phyloP scores from a whole-genome alignment of 169 alveolate genomes.

The Eimeria brunetti region DNA sequence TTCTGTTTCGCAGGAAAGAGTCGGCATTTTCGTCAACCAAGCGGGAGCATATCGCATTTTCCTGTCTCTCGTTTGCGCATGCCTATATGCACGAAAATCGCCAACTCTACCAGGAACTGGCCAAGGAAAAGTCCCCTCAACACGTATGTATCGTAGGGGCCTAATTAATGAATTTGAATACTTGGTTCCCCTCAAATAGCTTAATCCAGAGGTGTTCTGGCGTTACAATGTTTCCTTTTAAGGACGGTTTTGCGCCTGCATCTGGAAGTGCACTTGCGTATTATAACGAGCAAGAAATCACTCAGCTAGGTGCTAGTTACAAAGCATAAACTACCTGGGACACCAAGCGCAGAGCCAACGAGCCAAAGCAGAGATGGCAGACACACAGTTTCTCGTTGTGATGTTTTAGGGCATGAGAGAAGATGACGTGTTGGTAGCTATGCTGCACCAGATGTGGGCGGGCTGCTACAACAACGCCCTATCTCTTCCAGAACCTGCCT shows the following conservation, averaged over 20 bases:
- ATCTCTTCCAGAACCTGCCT: constrained; percentile 18
- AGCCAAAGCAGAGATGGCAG: not conserved
- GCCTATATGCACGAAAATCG: constrained; percentile 13
- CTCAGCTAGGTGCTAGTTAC: not conserved
- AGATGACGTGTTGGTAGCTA: constrained; percentile 28
- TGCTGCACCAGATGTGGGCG: constrained; percentile 51
- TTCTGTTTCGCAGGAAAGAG: constrained; percentile 7
- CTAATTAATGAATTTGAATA: not conserved
- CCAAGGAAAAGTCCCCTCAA: constrained; percentile 25
- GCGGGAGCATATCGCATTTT: not conserved
- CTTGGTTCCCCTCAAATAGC: not conserved
- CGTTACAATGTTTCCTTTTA: not conserved
- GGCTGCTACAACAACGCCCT: constrained; percentile 17
- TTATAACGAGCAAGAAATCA: not conserved
- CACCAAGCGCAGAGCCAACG: not conserved
- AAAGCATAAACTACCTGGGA: not conserved
- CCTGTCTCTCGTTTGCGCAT: constrained; percentile 17
- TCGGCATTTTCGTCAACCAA: not conserved
- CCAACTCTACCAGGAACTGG: not conserved
- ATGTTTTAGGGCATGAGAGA: constrained; percentile 69
- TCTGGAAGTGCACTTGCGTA: not conserved
- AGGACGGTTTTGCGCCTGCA: not conserved
- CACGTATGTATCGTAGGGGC: not conserved
- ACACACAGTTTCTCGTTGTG: not conserved
- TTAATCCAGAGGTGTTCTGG: not conserved